Evolutionary conservation across 768 basidiomycete species (phyloP).

Genomic region (Thelephora aurantiotincta): DNA sequence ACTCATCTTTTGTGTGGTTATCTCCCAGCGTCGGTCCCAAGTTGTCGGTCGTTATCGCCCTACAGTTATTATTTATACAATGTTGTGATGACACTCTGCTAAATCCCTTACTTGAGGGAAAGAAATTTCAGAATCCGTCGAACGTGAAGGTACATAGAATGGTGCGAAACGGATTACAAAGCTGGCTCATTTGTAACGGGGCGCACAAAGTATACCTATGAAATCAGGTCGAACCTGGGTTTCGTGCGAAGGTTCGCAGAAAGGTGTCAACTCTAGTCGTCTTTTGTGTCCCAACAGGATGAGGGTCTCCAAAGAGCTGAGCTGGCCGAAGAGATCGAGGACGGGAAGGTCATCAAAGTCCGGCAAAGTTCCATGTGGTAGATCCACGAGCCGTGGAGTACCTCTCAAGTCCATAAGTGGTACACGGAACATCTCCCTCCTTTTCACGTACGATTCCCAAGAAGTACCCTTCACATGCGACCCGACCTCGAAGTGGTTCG

Average conservation of each 20-base stretch:
- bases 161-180: no score
- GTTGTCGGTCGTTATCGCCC: no score
- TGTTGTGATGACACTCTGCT: conserved; percentile 10
- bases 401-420: conserved; percentile 45
- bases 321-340: conserved; percentile 35
- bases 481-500: conserved; percentile 82
- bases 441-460: conserved; percentile 30
- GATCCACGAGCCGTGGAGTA: conserved; percentile 32
- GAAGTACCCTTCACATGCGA: conserved; percentile 58
- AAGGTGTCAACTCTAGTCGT: conserved; percentile 13
- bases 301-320: conserved; percentile 22
- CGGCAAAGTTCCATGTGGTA: conserved; percentile 44
- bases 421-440: conserved; percentile 48
- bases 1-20: background rate
- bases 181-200: no score
- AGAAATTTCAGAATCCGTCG: no score
- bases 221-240: conserved; percentile 11
- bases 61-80: no score
- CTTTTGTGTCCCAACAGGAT: conserved; percentile 18
- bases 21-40: background rate
- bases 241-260: conserved; percentile 3
- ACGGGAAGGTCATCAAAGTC: conserved; percentile 43
- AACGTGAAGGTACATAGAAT: no score
- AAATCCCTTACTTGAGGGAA: conserved; percentile 5
- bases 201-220: conserved; percentile 7